Conservation (phyloP, 2,329 filamentous ascomycete species). For the Exophiala sp. region DNA sequence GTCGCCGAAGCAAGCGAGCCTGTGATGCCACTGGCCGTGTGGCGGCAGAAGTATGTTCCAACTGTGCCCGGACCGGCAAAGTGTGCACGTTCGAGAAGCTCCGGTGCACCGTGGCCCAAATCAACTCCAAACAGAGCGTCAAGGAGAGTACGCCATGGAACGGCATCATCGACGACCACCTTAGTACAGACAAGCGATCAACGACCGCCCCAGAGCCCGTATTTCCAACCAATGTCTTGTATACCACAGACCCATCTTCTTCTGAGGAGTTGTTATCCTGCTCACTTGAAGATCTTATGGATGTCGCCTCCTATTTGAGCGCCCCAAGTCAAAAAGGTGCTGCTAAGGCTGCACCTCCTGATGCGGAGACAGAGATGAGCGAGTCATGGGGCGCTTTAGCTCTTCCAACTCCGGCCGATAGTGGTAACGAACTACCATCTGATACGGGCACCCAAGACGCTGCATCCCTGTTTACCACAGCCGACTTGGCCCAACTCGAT, state of each 20-base stretch:
- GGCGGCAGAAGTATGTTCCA: conserved; percentile 3
- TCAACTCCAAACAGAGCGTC: neutral
- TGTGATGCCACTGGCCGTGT: conserved; percentile 38
- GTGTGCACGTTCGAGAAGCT: conserved; percentile 1
- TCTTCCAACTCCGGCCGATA: neutral
- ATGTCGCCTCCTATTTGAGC: neutral
- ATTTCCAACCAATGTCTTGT: neutral
- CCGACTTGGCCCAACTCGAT: neutral
- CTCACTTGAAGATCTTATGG: neutral
- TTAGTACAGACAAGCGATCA: neutral
- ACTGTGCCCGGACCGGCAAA: conserved; percentile 3
- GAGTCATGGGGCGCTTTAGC: neutral
- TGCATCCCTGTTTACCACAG: neutral
- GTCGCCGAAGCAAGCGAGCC: conserved; percentile 42
- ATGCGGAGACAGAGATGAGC: neutral
- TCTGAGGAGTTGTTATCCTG: neutral
- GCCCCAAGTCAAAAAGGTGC: neutral
- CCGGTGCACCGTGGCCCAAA: neutral
- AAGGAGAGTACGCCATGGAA: neutral
- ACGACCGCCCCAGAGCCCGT: neutral
- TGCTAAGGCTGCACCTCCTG: neutral
- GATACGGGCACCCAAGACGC: neutral
- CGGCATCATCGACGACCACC: neutral
- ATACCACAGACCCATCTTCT: neutral
- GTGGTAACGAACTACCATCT: neutral